Conservation (phyloP, 371 early-diverging fungal genomes). For the Apophysomyces variabilis region DNA sequence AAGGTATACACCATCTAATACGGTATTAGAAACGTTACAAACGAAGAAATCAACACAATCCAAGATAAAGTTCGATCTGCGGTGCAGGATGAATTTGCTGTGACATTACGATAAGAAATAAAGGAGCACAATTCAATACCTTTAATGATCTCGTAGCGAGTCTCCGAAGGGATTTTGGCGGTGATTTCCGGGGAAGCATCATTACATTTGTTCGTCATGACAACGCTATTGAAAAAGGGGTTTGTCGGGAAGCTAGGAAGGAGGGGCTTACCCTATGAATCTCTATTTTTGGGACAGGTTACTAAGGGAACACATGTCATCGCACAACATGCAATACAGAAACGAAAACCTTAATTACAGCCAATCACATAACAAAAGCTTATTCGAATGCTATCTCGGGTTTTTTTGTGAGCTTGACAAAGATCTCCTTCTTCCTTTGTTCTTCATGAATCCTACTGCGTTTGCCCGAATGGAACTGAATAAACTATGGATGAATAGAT, state of each 20-base stretch:
- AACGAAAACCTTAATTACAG: constrained; percentile 5
- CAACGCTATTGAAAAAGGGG: no score
- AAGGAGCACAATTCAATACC: background rate
- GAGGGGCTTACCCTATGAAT: background rate
- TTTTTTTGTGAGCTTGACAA: background rate
- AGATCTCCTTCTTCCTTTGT: no score
- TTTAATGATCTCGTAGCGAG: background rate
- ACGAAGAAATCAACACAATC: constrained; percentile 91
- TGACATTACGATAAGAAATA: constrained; percentile 73
- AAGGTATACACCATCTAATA: background rate
- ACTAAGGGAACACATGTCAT: background rate
- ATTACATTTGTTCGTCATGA: no score
- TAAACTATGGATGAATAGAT: no score
- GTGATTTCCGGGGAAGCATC: no score
- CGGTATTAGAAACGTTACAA: constrained; percentile 65
- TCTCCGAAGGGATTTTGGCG: no score
- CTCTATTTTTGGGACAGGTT: constrained; percentile 5
- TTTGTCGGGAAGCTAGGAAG: no score
- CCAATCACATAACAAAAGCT: background rate
- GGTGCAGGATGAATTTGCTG: constrained; percentile 70
- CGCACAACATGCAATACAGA: constrained; percentile 6
- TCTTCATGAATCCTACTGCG: background rate
- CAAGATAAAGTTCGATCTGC: constrained; percentile 79
- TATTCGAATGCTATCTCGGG: background rate
- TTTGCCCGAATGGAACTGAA: no score